Evolutionary conservation across 2,329 filamentous ascomycete species (phyloP), one percentile per base, ranked within the genome.

Genomic region (Diaporthe destruens): DNA sequence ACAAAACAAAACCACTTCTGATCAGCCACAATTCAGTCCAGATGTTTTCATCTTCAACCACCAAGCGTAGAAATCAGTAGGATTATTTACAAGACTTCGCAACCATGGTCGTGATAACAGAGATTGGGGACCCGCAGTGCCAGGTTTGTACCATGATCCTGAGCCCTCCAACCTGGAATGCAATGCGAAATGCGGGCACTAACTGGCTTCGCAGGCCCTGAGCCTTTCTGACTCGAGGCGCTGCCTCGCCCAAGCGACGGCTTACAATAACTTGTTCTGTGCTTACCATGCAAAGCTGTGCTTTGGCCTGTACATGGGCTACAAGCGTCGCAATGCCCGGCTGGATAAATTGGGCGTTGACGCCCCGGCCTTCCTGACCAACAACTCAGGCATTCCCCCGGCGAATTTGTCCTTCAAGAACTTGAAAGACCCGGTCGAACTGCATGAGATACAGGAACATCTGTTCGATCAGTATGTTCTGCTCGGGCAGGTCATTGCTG

Each of bases 261-360:
- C 82, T 51, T 73, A 80, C 69, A 82, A 85, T 77, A 80, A 81
- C 8, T 77, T 85, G 47, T 84, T 85, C 74, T 85, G 84, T 75
- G 75, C 74, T 29, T 84, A 82, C 71, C 83, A 84, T 74, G 81
- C 82, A 0, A 81, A 79, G 70, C 83, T 85, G 75, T 84, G 81
- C 72, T 80, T 83, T 75, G 83, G 82, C 75, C 79, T 87, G 5
- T 87, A 87, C 76, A 80, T 81, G 66, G 86, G 85, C 11, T 87
- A 87, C 77, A 87, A 87, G 75, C 81, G 78, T 53, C 84, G 85
- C 54, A 87, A 86, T 76, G 79, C 80, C 11, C 79, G 81, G 59
- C 81, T 87, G 5, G 85, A 87, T 69, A 72, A 73, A 5, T 75
- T 85, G 20, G 74, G 79, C 3, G 76, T 76, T 14, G 74, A 78